phyloP scores from a whole-genome alignment of 2,329 filamentous ascomycete species.

The Xylariaceae sp. region DNA sequence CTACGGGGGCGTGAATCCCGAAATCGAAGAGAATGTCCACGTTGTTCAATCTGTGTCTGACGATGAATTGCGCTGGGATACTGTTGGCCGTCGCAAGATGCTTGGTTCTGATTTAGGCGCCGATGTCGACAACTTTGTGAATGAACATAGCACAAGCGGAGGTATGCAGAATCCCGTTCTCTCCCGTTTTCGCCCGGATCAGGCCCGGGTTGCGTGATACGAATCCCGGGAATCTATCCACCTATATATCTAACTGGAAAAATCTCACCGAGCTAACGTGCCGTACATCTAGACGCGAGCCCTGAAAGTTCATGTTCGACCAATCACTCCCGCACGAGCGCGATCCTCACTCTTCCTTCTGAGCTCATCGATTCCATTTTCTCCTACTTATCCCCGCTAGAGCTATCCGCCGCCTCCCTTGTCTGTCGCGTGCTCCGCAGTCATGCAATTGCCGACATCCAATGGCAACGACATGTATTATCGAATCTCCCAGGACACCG shows the following conservation, averaged over 20 bases:
- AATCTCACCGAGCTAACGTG: not conserved
- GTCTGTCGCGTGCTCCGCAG: conserved; percentile 64
- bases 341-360: conserved; percentile 63
- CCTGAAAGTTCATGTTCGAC: conserved; percentile 10
- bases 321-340: not conserved
- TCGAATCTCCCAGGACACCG: conserved; percentile 61
- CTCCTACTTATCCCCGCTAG: conserved; percentile 62
- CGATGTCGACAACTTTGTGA: conserved; percentile 11
- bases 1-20: conserved; percentile 42
- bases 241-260: not conserved
- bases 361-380: conserved; percentile 79
- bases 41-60: conserved; percentile 35
- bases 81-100: conserved; percentile 16
- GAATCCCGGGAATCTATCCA: too few species aligned
- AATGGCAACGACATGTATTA: conserved; percentile 75
- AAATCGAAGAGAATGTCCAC: conserved; percentile 40
- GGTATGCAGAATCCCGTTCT: conserved; percentile 21
- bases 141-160: conserved; percentile 16
- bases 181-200: not conserved
- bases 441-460: conserved; percentile 65
- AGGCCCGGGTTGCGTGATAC: too few species aligned
- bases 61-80: conserved; percentile 21
- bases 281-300: conserved; percentile 7
- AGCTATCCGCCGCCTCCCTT: conserved; percentile 62
- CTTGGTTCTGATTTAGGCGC: conserved; percentile 17